Percentiles rank a stretch among this genome's conserved stretches.
Evolutionary conservation across 306 rosid species (phyloP).

Genomic region (Trifolium pratense): DNA sequence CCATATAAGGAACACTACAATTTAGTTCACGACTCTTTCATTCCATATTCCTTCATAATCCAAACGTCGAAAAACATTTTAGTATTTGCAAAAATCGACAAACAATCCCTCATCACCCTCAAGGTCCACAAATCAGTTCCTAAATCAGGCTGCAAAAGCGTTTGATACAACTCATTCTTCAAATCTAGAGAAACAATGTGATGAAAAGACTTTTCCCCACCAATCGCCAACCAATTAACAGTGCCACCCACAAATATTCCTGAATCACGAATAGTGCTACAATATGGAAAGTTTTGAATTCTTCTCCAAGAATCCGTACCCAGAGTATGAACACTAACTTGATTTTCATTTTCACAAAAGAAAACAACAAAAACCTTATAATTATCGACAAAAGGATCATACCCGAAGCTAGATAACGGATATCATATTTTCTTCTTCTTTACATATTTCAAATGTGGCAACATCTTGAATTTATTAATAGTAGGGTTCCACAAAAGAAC

Average conservation of each 20-base stretch:
- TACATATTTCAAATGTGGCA: neutral
- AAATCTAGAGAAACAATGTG: constrained; percentile 44
- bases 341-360: neutral
- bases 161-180: constrained; percentile 38
- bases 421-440: no score
- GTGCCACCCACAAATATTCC: constrained; percentile 45
- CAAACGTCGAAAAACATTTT: constrained; percentile 1
- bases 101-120: constrained; percentile 34
- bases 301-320: constrained; percentile 33
- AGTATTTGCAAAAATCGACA: constrained; percentile 9
- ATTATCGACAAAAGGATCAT: constrained; percentile 30
- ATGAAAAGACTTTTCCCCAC: neutral
- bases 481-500: constrained; percentile 41
- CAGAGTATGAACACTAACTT: constrained; percentile 35
- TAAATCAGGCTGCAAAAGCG: constrained; percentile 25
- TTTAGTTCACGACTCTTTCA: constrained; percentile 45
- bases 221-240: constrained; percentile 36
- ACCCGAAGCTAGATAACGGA: constrained; percentile 36
- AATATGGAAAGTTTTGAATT: constrained; percentile 28
- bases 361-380: constrained; percentile 30
- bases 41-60: constrained; percentile 48
- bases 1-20: constrained; percentile 16
- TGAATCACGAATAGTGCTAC: neutral
- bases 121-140: neutral
- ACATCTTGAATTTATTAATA: constrained; percentile 14